These are phyloP conservation scores for Clitopilus passeckerianus DNA, from an alignment of 768 basidiomycete species.

Conservation along the genomic window DNA sequence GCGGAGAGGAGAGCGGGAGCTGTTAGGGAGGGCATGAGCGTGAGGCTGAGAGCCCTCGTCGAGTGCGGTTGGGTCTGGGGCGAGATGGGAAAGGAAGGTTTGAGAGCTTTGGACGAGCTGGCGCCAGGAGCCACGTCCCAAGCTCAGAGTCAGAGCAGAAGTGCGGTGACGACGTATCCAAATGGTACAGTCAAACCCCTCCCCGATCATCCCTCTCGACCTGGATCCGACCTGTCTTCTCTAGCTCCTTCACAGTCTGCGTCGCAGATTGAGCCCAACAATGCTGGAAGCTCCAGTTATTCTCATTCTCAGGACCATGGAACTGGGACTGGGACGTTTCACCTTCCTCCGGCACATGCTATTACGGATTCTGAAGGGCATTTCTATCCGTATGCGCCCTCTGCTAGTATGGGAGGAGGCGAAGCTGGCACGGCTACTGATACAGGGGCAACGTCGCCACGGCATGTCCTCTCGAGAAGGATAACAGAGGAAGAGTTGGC, in stretches of 20 bases:
- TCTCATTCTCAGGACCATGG: background rate
- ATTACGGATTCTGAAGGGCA: constrained; percentile 20
- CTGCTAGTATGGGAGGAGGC: constrained; percentile 2
- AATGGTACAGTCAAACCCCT: constrained; percentile 16
- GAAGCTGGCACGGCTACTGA: background rate
- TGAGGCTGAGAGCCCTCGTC: constrained; percentile 59
- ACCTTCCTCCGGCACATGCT: constrained; percentile 50
- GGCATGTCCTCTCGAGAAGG: constrained; percentile 21
- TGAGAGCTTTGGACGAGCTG: constrained; percentile 37
- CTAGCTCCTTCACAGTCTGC: constrained; percentile 75
- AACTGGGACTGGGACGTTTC: constrained; percentile 5
- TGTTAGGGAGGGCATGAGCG: constrained; percentile 56
- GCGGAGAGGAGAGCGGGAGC: constrained; percentile 45
- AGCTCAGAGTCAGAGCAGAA: background rate
- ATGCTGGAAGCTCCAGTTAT: background rate
- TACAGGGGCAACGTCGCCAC: constrained; percentile 3
- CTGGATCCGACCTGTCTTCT: constrained; percentile 54
- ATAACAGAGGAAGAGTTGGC: constrained; percentile 28
- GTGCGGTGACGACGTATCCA: background rate
- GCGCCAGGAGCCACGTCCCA: constrained; percentile 6
- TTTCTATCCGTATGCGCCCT: background rate
- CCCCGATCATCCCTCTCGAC: constrained; percentile 11
- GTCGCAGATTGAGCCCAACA: constrained; percentile 42
- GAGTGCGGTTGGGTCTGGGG: constrained; percentile 68
- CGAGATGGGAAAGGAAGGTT: constrained; percentile 60